Base-by-base conservation (phyloP, 2,329 filamentous ascomycete genomes). In the Nigrospora sphaerica region DNA sequence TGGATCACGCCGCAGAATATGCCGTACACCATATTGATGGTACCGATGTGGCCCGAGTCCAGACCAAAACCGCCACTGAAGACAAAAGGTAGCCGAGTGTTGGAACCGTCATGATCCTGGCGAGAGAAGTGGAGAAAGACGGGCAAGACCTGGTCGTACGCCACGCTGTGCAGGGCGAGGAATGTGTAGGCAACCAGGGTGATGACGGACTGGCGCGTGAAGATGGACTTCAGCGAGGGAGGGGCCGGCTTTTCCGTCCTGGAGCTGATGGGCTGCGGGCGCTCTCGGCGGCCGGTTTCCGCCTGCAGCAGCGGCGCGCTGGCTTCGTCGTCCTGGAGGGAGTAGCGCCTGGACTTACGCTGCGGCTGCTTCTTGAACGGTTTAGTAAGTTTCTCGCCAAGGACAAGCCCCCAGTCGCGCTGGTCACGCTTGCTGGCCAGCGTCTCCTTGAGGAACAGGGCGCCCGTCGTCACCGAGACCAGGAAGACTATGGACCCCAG, bases 391-490 rank as follows among this genome's bases (percentile, higher is more conserved):
- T 81, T 80, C 44, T 83, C 71, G 2, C 92, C 92, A 0, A 95
- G 68, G 3, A 80, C 62, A 4, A 93, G 67, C 3, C 92, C 92
- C 69, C 85, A 87, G 63, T 97, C 92, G 16, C 70, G 75, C 5
- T 75, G 68, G 47, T 85, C 67, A 41, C 80, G 83, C 57, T 83
- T 87, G 14, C 80, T 79, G 34, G 85, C 84, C 1, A 95, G 71
- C 0, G 93, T 95, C 77, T 98, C 92, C 71, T 83, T 78, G 12
- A 97, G 75, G 59, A 95, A 98, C 2, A 97, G 67, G 12, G 82
- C 69, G 0, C 88, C 91, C 9, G 80, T 84, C 0, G 78, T 66
- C 28, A 93, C 81, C 0, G 91, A 92, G 28, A 90, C 64, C 17
- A 90, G 65, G 62, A 97, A 96, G 54, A 97, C 80, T 3, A 76